Conservation (phyloP, 192 early-diverging fungal species). For the Helicostylum pulchrum region DNA sequence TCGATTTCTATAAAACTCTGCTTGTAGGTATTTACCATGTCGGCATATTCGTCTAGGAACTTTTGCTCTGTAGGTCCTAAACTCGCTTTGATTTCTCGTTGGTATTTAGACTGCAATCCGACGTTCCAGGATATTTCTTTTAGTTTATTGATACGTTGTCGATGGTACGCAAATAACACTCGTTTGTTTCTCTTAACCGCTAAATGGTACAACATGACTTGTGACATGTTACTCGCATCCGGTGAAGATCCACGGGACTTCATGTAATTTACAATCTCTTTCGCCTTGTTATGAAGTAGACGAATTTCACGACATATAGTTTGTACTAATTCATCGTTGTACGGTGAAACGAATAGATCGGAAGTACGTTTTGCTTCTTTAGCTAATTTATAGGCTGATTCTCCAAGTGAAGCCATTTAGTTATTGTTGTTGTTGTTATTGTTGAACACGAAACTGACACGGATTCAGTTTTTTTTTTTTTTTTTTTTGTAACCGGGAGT, state of each 20-base stretch:
- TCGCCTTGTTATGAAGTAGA: conserved; percentile 49
- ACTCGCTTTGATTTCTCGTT: conserved; percentile 22
- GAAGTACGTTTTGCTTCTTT: conserved; percentile 76
- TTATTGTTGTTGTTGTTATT: background rate
- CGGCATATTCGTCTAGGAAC: conserved; percentile 64
- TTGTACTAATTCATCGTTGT: conserved; percentile 79
- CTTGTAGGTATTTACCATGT: conserved; percentile 65
- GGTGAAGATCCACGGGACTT: conserved; percentile 13
- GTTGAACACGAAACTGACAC: too few species aligned
- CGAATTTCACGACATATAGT: conserved; percentile 79
- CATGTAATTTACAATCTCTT: conserved; percentile 21
- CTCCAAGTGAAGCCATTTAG: conserved; percentile 62
- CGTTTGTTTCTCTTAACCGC: conserved; percentile 79
- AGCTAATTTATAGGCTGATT: conserved; percentile 74
- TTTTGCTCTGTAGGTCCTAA: conserved; percentile 50
- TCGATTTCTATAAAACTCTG: conserved; percentile 65
- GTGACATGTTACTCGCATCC: conserved; percentile 28
- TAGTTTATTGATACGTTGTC: conserved; percentile 64
- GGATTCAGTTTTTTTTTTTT: too few species aligned
- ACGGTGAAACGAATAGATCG: conserved; percentile 64
- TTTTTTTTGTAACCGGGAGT: too few species aligned
- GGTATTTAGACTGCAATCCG: conserved; percentile 20
- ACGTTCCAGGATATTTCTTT: conserved; percentile 63
- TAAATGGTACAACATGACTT: conserved; percentile 54
- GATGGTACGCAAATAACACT: conserved; percentile 86